A percentile compares a stretch with the other conserved stretches of the same genome.
phyloP scores from a whole-genome alignment of 345 rosid genomes.

The Boechera stricta region DNA sequence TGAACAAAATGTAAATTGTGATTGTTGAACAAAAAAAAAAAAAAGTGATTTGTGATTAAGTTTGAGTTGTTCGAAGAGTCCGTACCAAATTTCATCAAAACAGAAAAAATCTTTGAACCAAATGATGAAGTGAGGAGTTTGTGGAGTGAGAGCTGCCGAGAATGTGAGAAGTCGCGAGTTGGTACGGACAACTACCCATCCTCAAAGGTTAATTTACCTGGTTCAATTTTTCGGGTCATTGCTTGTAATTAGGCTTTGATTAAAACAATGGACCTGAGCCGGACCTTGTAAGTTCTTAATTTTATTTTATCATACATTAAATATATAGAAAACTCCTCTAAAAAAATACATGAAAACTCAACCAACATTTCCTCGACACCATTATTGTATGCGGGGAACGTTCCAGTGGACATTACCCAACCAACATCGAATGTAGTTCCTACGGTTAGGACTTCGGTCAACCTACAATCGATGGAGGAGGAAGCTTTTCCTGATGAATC shows the following conservation, averaged over 20 bases:
- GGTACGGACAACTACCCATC: neutral
- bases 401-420: no score
- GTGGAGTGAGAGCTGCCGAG: neutral
- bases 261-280: neutral
- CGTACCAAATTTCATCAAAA: neutral
- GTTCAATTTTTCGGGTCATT: neutral
- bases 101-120: neutral
- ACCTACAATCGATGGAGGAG: no score
- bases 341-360: neutral
- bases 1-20: neutral
- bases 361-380: no score
- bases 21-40: no score
- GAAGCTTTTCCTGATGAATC: no score
- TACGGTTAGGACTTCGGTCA: no score
- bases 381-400: no score
- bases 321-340: neutral
- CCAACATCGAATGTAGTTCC: no score
- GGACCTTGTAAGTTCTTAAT: neutral
- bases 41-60: neutral
- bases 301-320: neutral
- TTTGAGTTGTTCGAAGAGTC: neutral
- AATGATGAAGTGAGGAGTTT: neutral
- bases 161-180: neutral
- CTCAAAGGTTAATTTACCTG: neutral
- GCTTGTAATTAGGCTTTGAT: neutral